Base-by-base conservation (phyloP, 768 basidiomycete species). In the Pisolithus tinctorius region DNA sequence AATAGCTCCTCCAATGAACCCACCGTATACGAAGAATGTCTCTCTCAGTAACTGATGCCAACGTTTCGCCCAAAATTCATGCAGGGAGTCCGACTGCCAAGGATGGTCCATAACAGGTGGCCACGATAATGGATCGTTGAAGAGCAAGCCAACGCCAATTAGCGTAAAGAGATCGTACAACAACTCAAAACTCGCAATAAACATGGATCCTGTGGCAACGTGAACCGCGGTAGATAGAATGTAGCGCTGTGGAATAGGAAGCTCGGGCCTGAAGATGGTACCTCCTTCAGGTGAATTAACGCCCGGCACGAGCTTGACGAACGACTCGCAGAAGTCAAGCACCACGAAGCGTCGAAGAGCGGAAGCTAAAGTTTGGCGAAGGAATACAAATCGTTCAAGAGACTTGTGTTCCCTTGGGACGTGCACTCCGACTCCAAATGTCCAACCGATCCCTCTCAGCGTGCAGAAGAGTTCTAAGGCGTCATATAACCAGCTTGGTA, bases 1-100 rank as follows among this genome's bases (percentile, higher is more conserved):
- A 10, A 88, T 50, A 63, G 61, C 57, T 45, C 53, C 51, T 16
- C 83, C 81, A 2, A 81, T 78, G 52, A 80, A 80, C 3, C 86
- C 89, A 1, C 89, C 90, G 41, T 77, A 79, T 10, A 87, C 73
- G 41, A 88, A 68, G 64, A 91, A 88, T 0, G 81, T 85, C 56
- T 80, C 77, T 9, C 87, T 77, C 36, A 92, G 73, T 4, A 82
- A 60, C 61, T 91, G 87, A 60, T 92, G 89, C 89, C 90, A 91
- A 34, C 80, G 74, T 56, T 72, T 77, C 0, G 82, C 74, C 90
- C 89, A 92, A 55, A 91, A 81, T 25, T 71, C 68, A 60, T 84
- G 82, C 63, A 92, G 71, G 0, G 87, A 89, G 44, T 81, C 73
- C 4, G 85, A 67, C 13, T 58, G 61, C 83, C 84, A 92, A 1